A percentile compares a stretch with the other conserved stretches of the same genome.
Conservation (phyloP, 805 yeast species). For the Saturnispora kantuleensis region DNA sequence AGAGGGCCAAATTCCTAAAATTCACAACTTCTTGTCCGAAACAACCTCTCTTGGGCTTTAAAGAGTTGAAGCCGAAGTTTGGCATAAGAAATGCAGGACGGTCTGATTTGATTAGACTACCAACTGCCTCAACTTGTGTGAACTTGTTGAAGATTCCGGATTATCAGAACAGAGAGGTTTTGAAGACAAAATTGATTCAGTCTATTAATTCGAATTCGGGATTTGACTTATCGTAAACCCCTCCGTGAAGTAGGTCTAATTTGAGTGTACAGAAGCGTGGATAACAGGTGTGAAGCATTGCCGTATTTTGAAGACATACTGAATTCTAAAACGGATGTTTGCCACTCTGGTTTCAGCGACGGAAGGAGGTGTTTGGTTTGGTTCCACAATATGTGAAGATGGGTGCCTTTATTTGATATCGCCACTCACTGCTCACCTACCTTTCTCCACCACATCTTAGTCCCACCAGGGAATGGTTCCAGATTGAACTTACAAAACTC, state of each 20-base stretch:
- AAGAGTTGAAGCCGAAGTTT: conserved; percentile 61
- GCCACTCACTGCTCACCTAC: too few relatives aligned
- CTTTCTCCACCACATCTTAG: too few relatives aligned
- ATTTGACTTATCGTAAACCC: conserved; percentile 58
- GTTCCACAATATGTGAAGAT: too few relatives aligned
- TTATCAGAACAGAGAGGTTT: conserved; percentile 48
- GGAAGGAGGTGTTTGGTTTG: too few relatives aligned
- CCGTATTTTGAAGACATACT: not conserved
- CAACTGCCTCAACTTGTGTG: conserved; percentile 91
- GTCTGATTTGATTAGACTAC: conserved; percentile 45
- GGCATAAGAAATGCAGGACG: conserved; percentile 65
- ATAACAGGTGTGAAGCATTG: too few relatives aligned
- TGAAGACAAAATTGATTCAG: conserved; percentile 59
- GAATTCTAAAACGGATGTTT: not conserved
- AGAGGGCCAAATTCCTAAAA: conserved; percentile 57
- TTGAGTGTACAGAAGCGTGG: too few relatives aligned
- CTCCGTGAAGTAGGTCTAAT: too few relatives aligned
- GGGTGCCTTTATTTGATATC: too few relatives aligned
- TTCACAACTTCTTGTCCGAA: conserved; percentile 90
- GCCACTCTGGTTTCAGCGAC: too few relatives aligned
- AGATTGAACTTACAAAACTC: too few relatives aligned
- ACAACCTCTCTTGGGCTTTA: conserved; percentile 85
- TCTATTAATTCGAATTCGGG: conserved; percentile 80
- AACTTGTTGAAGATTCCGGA: conserved; percentile 81
- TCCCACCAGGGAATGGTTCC: too few relatives aligned